Base-by-base conservation (phyloP, 2,329 filamentous ascomycete species). In the Fusarium secorum region DNA sequence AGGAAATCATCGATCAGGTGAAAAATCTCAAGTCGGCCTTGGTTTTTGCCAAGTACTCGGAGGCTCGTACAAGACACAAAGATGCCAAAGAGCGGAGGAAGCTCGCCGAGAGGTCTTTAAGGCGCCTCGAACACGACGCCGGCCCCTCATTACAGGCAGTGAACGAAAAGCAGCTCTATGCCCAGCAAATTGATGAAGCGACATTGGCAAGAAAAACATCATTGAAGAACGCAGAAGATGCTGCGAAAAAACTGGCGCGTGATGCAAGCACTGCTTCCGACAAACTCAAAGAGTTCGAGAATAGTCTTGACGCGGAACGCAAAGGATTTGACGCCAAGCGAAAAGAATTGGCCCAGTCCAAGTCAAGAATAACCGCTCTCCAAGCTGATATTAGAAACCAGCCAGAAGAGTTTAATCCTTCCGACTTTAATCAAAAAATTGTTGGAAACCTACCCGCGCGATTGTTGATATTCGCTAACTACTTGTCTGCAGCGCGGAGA, bases 141-240 rank as follows among this genome's bases (percentile, higher is more conserved):
- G 89, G 88, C 11, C 96, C 96, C 9, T 88, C 90, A 1, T 79
- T 97, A 49, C 81, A 87, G 72, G 90, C 90, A 4, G 88, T 94
- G 46, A 89, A 90, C 60, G 81, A 83, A 7, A 97, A 97, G 78
- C 82, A 93, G 70, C 80, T 82, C 2, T 98, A 98, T 75, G 82
- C 83, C 11, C 76, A 82, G 7, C 81, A 86, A 53, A 83, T 96
- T 24, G 81, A 89, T 38, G 79, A 81, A 11, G 87, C 88, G 9
- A 84, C 91, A 2, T 80, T 81, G 4, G 83, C 84, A 35, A 89
- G 90, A 65, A 87, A 86, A 75, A 81, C 79, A 11, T 82, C 83
- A 14, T 78, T 93, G 33, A 84, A 85, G 22, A 78, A 83, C 42
- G 84, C 86, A 4, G 90, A 93, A 63, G 78, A 79, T 11, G 80